phyloP scores from a whole-genome alignment of 2,329 filamentous ascomycete genomes.

The Biscogniauxia mediterranea region DNA sequence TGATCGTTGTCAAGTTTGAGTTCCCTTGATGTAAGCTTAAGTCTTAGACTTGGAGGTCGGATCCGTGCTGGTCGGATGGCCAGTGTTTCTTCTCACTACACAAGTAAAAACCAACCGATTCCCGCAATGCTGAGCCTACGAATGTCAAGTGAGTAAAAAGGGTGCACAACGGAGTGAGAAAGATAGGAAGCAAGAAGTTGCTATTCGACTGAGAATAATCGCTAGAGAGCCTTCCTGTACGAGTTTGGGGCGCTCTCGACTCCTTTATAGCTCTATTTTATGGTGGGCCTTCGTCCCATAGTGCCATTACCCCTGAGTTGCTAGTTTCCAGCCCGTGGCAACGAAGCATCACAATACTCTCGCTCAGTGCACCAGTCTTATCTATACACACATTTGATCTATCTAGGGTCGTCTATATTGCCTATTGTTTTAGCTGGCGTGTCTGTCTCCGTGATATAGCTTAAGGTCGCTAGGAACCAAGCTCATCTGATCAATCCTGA shows the following conservation, averaged over 20 bases:
- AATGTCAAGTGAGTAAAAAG: no score
- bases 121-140: slow-evolving; percentile 90
- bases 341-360: slow-evolving; percentile 93
- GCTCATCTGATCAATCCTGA: slow-evolving; percentile 76
- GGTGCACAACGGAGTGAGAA: no score
- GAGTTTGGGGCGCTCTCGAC: no score
- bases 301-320: no score
- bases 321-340: no score
- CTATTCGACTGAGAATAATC: no score
- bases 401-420: slow-evolving; percentile 89
- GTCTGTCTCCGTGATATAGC: slow-evolving; percentile 86
- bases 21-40: slow-evolving; percentile 39
- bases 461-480: slow-evolving; percentile 77
- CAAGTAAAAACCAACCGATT: slow-evolving; percentile 68
- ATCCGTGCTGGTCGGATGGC: slow-evolving; percentile 54
- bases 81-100: no score
- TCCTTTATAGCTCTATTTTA: no score
- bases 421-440: slow-evolving; percentile 92
- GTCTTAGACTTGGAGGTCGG: slow-evolving; percentile 52
- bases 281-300: no score
- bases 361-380: slow-evolving; percentile 91
- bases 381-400: slow-evolving; percentile 90
- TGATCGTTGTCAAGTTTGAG: slow-evolving; percentile 62
- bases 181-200: no score
- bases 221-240: no score